Conservation (phyloP, 768 basidiomycete genomes). For the Trametes maxima region DNA sequence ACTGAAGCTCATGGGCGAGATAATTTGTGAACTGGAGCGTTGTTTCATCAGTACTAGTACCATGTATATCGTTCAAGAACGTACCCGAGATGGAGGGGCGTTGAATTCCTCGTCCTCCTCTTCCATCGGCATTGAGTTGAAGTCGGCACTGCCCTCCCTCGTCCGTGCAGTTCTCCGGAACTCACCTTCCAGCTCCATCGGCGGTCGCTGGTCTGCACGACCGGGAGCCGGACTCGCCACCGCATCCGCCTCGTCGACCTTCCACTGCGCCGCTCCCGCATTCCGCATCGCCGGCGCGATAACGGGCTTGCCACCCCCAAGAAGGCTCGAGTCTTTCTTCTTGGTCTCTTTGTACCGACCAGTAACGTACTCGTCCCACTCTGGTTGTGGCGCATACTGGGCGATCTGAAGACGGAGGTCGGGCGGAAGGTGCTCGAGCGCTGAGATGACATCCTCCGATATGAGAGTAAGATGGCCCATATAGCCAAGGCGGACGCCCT, state of each 20-base stretch:
- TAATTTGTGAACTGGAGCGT: conserved; percentile 73
- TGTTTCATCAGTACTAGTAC: neutral
- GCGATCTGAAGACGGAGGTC: conserved; percentile 70
- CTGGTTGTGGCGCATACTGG: conserved; percentile 69
- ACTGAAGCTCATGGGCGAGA: conserved; percentile 71
- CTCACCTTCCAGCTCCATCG: conserved; percentile 50
- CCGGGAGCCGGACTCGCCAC: conserved; percentile 24
- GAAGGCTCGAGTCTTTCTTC: conserved; percentile 70
- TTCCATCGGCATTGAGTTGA: conserved; percentile 53
- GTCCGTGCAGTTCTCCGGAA: conserved; percentile 54
- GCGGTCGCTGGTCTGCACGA: conserved; percentile 21
- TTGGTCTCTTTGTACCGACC: conserved; percentile 88
- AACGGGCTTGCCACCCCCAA: conserved; percentile 86
- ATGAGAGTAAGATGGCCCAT: conserved; percentile 98
- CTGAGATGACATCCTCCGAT: conserved; percentile 90
- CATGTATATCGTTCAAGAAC: conserved; percentile 12
- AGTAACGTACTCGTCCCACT: conserved; percentile 90
- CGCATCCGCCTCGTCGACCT: conserved; percentile 61
- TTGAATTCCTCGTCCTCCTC: conserved; percentile 48
- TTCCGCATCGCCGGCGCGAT: conserved; percentile 54
- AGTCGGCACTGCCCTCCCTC: conserved; percentile 63
- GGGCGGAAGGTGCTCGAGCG: conserved; percentile 84
- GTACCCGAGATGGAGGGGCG: conserved; percentile 47
- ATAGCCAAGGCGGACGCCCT: conserved; percentile 83
- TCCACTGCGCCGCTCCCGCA: conserved; percentile 67